Evolutionary conservation across 139 green algal genomes (phyloP), one percentile per base, ranked within the genome.

Genomic region (Trebouxia sp.): DNA sequence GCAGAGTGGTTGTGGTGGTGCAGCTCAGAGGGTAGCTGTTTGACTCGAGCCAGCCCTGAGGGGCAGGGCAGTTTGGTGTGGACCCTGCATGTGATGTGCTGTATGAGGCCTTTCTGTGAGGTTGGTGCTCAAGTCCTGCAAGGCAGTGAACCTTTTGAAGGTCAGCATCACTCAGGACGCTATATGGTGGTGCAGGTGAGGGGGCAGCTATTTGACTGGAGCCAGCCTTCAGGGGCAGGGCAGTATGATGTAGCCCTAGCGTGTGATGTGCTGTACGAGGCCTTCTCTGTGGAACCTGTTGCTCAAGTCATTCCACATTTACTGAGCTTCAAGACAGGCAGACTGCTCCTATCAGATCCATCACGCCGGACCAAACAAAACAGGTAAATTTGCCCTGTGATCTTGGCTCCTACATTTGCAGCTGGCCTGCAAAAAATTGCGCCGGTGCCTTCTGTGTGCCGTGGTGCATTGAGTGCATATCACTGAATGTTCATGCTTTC

Each of bases 191-290:
- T 39, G 39, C 72, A 79, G 47, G 72, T 79, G 3, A 65, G 42
- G 17, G 72, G 45, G 47, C 28, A 62, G n/a, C 30, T 66, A 5
- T 79, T 79, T 79, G 72, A 79, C 17, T 79, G 72, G 72, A 43
- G 11, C 15, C 12, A 65, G n/a, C 72, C 48, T 9, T 7, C 30
- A 0, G 39, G 43, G 4, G 22, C n/a, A 9, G 24, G 56, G 11
- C 12, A 45, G 41, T 88, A 86, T 76, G 72, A 79, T 45, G 87
- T 90, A 14, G 76, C 88, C 39, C 47, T 92, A 0, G 84, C 84
- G 0, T 90, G 86, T 84, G 89, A 93, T 77, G 89, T 91, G 47
- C 79, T 93, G 5, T 93, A 93, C 72, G 87, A 93, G 56, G 28
- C 51, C 6, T 85, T 83, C 55, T 84, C 78, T 3, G 86, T 92